A percentile compares a stretch with the other conserved stretches of the same genome.
Evolutionary conservation across 1,139 yeast species (phyloP).

Genomic region (Pichia sp.): DNA sequence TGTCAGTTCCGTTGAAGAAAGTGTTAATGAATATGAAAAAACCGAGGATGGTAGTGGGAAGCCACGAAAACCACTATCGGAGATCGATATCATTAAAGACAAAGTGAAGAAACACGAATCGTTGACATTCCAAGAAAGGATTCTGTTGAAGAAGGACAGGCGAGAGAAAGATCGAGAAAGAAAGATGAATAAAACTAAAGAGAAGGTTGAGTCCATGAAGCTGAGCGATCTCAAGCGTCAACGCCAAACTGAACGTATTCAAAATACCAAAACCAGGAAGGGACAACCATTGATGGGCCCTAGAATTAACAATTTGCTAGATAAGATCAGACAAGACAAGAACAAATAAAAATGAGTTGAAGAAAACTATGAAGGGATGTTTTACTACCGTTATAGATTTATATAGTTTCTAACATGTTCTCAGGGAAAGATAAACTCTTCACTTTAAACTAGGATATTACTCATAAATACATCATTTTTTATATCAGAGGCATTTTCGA

Average conservation of each 20-base stretch:
- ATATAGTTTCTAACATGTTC: background rate
- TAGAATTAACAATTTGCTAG: conserved; percentile 71
- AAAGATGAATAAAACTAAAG: conserved; percentile 28
- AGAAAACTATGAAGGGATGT: too few relatives aligned
- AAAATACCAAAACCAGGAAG: conserved; percentile 53
- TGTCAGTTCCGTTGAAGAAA: conserved; percentile 17
- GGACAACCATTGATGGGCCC: conserved; percentile 96
- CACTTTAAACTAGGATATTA: background rate
- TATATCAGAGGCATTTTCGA: background rate
- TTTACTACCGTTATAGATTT: background rate
- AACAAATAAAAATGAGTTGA: background rate
- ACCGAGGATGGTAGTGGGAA: conserved; percentile 22
- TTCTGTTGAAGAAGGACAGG: conserved; percentile 30
- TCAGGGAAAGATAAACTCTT: background rate
- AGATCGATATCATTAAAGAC: conserved; percentile 18
- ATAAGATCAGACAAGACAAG: conserved; percentile 59
- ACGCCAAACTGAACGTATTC: conserved; percentile 38
- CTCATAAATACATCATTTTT: background rate
- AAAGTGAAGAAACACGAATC: conserved; percentile 18
- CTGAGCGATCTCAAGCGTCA: conserved; percentile 25
- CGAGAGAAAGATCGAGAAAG: conserved; percentile 28
- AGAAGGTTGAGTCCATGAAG: conserved; percentile 24
- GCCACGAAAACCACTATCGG: conserved; percentile 10
- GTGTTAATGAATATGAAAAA: conserved; percentile 1
- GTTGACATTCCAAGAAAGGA: conserved; percentile 33